Evolutionary conservation across 331 rosid genomes (phyloP).

Genomic region (Quercus lobata): DNA sequence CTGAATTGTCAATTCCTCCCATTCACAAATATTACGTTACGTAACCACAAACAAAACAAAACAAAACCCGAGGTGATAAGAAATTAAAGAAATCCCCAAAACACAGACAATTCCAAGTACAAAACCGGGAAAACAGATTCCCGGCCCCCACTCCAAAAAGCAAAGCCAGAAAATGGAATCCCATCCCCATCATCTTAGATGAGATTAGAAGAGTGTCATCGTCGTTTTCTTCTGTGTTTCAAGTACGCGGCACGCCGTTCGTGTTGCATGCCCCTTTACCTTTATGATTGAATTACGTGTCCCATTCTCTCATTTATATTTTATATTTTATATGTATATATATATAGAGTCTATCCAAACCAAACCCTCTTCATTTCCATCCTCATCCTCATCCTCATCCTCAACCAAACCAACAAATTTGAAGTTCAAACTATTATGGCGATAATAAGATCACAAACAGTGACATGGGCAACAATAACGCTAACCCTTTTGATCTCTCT

Average conservation of each 20-base stretch:
- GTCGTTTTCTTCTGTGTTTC: not conserved
- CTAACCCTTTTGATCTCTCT: not conserved
- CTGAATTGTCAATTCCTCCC: too few relatives aligned
- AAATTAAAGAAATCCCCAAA: too few relatives aligned
- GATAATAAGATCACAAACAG: constrained; percentile 14
- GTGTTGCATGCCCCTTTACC: not conserved
- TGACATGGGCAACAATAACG: not conserved
- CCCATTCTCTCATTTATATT: not conserved
- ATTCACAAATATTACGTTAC: too few relatives aligned
- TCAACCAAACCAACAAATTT: not conserved
- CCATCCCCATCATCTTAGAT: too few relatives aligned
- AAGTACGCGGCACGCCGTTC: constrained; percentile 32
- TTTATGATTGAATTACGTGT: constrained; percentile 15
- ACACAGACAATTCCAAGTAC: too few relatives aligned
- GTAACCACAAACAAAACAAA: too few relatives aligned
- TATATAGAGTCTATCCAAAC: too few relatives aligned
- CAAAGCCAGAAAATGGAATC: too few relatives aligned
- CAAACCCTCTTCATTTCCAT: not conserved
- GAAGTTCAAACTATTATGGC: constrained; percentile 2
- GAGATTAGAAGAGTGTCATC: not conserved
- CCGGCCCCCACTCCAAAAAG: too few relatives aligned
- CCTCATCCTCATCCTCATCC: not conserved
- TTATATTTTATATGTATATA: too few relatives aligned
- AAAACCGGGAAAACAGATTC: too few relatives aligned
- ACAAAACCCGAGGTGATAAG: too few relatives aligned